Percentiles rank a stretch among this genome's conserved stretches.
phyloP scores from a whole-genome alignment of 2,329 filamentous ascomycete species.

The Verticillium tricorpus region DNA sequence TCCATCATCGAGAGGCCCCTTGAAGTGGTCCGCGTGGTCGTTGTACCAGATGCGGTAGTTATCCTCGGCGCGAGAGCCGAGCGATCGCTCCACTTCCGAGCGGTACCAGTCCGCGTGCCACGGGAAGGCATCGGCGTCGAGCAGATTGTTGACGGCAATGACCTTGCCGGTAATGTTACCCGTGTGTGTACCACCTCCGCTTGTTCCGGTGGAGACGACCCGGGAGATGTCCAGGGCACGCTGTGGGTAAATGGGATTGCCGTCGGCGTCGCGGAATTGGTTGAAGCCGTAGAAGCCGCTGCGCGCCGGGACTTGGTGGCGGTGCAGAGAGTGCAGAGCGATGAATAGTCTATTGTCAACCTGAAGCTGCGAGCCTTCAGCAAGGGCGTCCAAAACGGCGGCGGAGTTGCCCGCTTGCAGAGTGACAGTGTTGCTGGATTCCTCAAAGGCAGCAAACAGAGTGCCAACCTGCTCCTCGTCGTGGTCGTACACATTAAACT shows the following conservation, averaged over 20 bases:
- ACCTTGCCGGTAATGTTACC: slow-evolving; percentile 15
- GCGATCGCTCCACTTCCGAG: slow-evolving; percentile 5
- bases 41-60: slow-evolving; percentile 16
- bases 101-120: slow-evolving; percentile 20
- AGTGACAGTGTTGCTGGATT: background rate
- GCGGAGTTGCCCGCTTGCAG: background rate
- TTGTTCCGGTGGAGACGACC: background rate
- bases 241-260: slow-evolving; percentile 9
- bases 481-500: background rate
- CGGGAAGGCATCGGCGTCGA: slow-evolving; percentile 16
- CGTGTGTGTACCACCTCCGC: slow-evolving; percentile 2
- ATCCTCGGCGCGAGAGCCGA: slow-evolving; percentile 8
- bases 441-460: background rate
- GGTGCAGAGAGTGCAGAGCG: slow-evolving; percentile 4
- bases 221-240: slow-evolving; percentile 3
- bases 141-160: slow-evolving; percentile 16
- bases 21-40: slow-evolving; percentile 15
- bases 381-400: background rate
- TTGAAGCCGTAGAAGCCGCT: slow-evolving; percentile 11
- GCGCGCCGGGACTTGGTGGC: slow-evolving; percentile 6
- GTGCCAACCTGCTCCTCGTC: background rate
- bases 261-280: slow-evolving; percentile 8
- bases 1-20: slow-evolving; percentile 1
- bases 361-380: slow-evolving; percentile 1
- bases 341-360: slow-evolving; percentile 9